Evolutionary conservation across 257 asterid species (phyloP).

Genomic region (Przewalskia tangutica): DNA sequence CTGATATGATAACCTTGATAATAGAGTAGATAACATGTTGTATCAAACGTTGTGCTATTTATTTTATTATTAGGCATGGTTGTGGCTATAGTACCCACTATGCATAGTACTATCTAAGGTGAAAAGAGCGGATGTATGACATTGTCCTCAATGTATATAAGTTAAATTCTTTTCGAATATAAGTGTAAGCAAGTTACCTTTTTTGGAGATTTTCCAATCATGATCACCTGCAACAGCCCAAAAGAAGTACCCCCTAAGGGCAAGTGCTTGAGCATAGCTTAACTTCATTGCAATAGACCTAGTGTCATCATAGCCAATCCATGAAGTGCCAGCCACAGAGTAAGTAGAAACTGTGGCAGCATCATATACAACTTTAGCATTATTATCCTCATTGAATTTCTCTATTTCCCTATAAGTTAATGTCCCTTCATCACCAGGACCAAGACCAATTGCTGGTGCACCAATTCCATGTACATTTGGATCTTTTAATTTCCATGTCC

Average conservation of each 20-base stretch:
- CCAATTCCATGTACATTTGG: conserved; percentile 35
- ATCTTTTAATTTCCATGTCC: conserved; percentile 65
- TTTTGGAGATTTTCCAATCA: conserved; percentile 44
- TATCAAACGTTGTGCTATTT: too few species aligned
- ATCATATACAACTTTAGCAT: conserved; percentile 48
- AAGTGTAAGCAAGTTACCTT: conserved; percentile 25
- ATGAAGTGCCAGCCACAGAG: conserved; percentile 46
- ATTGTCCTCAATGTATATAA: background rate
- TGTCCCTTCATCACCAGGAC: conserved; percentile 35
- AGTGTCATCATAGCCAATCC: conserved; percentile 76
- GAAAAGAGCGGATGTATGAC: background rate
- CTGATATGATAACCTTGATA: background rate
- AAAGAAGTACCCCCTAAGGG: conserved; percentile 66
- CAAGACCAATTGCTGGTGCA: conserved; percentile 56
- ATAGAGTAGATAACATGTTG: background rate
- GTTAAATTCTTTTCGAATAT: background rate
- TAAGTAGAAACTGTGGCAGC: conserved; percentile 42
- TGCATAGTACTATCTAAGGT: background rate
- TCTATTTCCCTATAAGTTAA: conserved; percentile 47
- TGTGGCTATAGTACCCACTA: too few species aligned
- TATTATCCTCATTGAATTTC: conserved; percentile 35
- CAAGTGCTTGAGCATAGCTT: conserved; percentile 34
- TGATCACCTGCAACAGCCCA: conserved; percentile 65
- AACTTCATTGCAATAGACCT: conserved; percentile 30
- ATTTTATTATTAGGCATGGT: too few species aligned